phyloP scores from a whole-genome alignment of 805 yeast species.

The Saturnispora ahearnii region DNA sequence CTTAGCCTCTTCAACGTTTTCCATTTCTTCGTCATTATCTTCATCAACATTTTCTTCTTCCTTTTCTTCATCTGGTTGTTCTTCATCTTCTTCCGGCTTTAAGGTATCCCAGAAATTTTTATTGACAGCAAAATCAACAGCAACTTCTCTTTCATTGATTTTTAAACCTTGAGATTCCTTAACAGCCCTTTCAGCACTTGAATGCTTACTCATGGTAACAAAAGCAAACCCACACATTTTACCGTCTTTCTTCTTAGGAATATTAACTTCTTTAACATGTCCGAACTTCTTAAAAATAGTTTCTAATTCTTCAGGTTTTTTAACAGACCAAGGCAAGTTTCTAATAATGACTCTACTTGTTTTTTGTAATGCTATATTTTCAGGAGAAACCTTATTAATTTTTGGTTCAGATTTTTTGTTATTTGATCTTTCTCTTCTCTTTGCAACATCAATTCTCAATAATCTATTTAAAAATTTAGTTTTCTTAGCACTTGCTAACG shows the following conservation, averaged over 20 bases:
- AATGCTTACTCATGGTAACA: conserved; percentile 74
- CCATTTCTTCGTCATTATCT: conserved; percentile 29
- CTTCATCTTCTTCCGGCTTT: conserved; percentile 37
- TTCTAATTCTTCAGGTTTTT: conserved; percentile 63
- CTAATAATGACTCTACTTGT: conserved; percentile 81
- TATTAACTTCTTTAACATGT: conserved; percentile 76
- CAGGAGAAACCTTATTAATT: conserved; percentile 9
- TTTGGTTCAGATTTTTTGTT: conserved; percentile 23
- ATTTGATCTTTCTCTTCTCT: conserved; percentile 74
- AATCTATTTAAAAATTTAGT: conserved; percentile 55
- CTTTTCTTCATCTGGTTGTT: conserved; percentile 28
- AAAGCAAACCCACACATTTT: conserved; percentile 93
- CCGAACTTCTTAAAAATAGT: conserved; percentile 71
- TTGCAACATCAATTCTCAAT: conserved; percentile 78
- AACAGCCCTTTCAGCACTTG: conserved; percentile 73
- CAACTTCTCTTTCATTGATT: conserved; percentile 84
- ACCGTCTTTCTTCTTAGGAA: conserved; percentile 83
- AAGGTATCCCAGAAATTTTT: conserved; percentile 72
- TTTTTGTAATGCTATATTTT: conserved; percentile 32
- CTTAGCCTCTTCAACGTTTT: conserved; percentile 29
- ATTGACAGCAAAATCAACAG: conserved; percentile 89
- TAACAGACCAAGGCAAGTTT: conserved; percentile 93
- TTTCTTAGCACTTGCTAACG: conserved; percentile 59
- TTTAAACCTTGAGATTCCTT: conserved; percentile 65
- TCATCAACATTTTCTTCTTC: conserved; percentile 27